Evolutionary conservation across 805 yeast genomes (phyloP), one percentile per base, ranked within the genome.

Genomic region (Naumovozyma baii): DNA sequence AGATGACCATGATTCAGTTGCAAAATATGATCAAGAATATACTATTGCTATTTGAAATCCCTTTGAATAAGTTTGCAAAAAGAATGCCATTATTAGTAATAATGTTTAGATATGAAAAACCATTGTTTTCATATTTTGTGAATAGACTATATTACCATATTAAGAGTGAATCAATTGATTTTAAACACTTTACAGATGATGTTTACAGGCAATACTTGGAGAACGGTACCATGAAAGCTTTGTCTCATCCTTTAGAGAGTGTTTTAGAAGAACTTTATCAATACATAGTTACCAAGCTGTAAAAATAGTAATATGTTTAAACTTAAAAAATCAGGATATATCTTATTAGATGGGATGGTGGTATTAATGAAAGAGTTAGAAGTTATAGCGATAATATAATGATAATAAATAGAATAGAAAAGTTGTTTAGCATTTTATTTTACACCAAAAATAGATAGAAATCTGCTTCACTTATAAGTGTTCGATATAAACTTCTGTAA

Each of bases 21-120:
- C 67, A 63, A 26, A 65, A 64, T 43, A 45, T 59, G 3, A 47
- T 64, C 20, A 65, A 64, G 42, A 57, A 63, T 43, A 41, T 64
- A 7, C 43, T 62, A 33, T 42, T 61, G 2, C 42, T 57, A 20
- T 51, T 64, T 33, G 53, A 53, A 12, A 54, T 63, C 14, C 67
- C 68, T 13, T 55, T 49, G 32, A 41, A 56, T 12, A 48, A 59
- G 32, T 42, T 61, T 7, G 47, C 51, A 26, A 41, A 48, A 28
- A 45, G 43, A 28, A 44, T 65, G 8, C 55, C 63, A 3, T 37
- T 50, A 12, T 49, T 63, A 9, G 57, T 47, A 2, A 46, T 49
- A 2, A 43, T 49, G 13, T 40, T 62, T 14, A 50, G 46, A 20
- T 51, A 56, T 26, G 60, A 54, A 25, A 57, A 60, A 33, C 50